Evolutionary conservation across 2,329 filamentous ascomycete genomes (phyloP), one percentile per base, ranked within the genome.

Genomic region (Lecanicillium sp.): DNA sequence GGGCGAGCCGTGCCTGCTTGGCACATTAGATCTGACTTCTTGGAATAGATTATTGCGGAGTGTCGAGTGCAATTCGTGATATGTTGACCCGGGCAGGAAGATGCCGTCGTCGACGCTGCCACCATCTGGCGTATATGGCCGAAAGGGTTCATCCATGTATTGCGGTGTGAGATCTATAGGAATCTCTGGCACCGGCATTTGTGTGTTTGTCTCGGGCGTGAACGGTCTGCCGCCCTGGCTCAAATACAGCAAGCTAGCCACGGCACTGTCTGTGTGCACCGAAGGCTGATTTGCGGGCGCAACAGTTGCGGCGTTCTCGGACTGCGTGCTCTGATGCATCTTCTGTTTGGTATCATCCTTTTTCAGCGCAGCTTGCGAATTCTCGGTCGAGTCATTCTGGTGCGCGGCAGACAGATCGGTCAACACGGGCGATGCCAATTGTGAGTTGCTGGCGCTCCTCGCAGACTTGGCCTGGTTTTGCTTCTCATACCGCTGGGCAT

Each of bases 41-140:
- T 64, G 62, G 14, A 71, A 62, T 17, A 69, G 58, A 17, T 65
- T 61, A 33, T 66, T 62, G 13, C 66, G 57, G 3, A 71, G 47
- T 2, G 64, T 64, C 2, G 64, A 64, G 39, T 70, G 66, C 2
- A 69, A 51, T 30, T 68, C 65, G 38, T 67, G 63, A 28, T 69
- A 71, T 1, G 62, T 59, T 2, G 66, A 68, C 2, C 66, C 67
- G 2, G 67, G 66, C 3, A 68, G 45, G 41, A 71, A 71, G 15
- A 71, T 60, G 36, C 66, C 66, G 35, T 62, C 60, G 6, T 60
- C 59, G 4, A 38, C n/a, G 6, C 51, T 53, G 18, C 49, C 49
- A 1, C 55, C 55, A 3, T 60, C 58, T 0, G 57, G 55, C 1
- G 56, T 58, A 17, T 57, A 57, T 7, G 39, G 33, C 13, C 19